Conservation (phyloP, 2,329 filamentous ascomycete genomes). For the Pseudogymnoascus sp. region DNA sequence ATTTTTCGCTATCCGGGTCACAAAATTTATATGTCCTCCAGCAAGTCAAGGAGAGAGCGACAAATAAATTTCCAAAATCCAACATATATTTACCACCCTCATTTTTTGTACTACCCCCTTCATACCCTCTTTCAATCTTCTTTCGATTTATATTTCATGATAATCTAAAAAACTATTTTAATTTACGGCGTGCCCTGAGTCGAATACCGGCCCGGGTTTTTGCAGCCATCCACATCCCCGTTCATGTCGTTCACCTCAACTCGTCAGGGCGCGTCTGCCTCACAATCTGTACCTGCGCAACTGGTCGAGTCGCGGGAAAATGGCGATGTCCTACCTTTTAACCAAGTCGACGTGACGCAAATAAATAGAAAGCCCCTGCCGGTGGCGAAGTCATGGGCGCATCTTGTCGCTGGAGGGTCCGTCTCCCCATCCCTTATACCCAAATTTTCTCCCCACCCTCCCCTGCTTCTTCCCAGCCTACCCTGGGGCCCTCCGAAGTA, state of each 20-base stretch:
- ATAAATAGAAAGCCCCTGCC: constrained; percentile 35
- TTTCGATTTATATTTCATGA: constrained; percentile 8
- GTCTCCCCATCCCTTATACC: constrained; percentile 25
- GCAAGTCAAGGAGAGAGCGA: background rate
- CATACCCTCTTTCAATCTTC: background rate
- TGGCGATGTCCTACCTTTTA: constrained; percentile 44
- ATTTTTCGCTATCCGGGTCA: constrained; percentile 10
- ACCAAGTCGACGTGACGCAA: constrained; percentile 33
- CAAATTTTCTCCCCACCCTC: background rate
- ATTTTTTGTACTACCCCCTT: constrained; percentile 2
- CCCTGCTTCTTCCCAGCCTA: background rate
- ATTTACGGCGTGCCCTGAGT: background rate
- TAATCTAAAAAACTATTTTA: constrained; percentile 1
- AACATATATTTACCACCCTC: constrained; percentile 7
- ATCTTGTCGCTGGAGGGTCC: constrained; percentile 86
- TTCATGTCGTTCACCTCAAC: background rate
- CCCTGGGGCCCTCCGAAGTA: background rate
- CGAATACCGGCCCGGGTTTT: constrained; percentile 2
- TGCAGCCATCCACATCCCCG: background rate
- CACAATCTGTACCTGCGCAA: constrained; percentile 17
- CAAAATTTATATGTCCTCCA: constrained; percentile 9
- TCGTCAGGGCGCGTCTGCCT: background rate
- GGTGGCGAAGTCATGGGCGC: constrained; percentile 76
- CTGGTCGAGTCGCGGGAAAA: constrained; percentile 55
- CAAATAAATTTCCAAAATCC: background rate